Percentiles rank a stretch among this genome's conserved stretches.
Conservation (phyloP, 164 flowering plant species). For the Annona squamosa region DNA sequence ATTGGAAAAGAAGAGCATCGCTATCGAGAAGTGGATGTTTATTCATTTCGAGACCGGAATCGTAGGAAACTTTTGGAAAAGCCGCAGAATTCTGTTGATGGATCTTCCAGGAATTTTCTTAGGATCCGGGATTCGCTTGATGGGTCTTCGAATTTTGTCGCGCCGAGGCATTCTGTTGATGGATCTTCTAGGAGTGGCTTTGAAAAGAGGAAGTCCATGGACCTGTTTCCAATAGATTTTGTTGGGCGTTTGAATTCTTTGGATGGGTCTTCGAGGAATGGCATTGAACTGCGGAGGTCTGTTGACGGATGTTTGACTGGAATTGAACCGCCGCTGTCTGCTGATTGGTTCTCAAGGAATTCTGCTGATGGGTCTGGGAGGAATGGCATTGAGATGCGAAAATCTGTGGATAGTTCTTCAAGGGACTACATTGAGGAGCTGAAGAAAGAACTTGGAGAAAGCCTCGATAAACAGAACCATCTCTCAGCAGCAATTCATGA, state of each 20-base stretch:
- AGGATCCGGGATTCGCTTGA: conserved; percentile 29
- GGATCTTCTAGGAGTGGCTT: neutral
- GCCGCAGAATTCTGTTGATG: conserved; percentile 33
- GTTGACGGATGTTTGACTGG: neutral
- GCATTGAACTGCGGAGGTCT: neutral
- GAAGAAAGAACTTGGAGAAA: conserved; percentile 22
- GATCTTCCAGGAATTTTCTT: conserved; percentile 28
- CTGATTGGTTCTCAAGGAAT: conserved; percentile 11
- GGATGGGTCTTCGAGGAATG: neutral
- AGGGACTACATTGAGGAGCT: conserved; percentile 39
- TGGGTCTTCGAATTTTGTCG: conserved; percentile 15
- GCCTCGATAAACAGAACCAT: conserved; percentile 48
- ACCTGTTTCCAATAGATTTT: neutral
- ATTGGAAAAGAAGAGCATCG: conserved; percentile 13
- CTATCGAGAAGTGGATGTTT: conserved; percentile 15
- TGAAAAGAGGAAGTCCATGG: neutral
- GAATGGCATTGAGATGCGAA: conserved; percentile 11
- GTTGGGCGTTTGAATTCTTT: neutral
- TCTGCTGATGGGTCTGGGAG: conserved; percentile 32
- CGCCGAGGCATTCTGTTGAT: neutral
- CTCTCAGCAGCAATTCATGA: conserved; percentile 19
- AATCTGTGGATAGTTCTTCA: conserved; percentile 35
- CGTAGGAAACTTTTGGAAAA: conserved; percentile 19
- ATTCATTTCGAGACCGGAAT: conserved; percentile 14
- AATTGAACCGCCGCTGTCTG: neutral